These are phyloP conservation scores for Acanthamoeba culbertsoni DNA, from an alignment of 208 protist genomes.

Conservation along the genomic window DNA sequence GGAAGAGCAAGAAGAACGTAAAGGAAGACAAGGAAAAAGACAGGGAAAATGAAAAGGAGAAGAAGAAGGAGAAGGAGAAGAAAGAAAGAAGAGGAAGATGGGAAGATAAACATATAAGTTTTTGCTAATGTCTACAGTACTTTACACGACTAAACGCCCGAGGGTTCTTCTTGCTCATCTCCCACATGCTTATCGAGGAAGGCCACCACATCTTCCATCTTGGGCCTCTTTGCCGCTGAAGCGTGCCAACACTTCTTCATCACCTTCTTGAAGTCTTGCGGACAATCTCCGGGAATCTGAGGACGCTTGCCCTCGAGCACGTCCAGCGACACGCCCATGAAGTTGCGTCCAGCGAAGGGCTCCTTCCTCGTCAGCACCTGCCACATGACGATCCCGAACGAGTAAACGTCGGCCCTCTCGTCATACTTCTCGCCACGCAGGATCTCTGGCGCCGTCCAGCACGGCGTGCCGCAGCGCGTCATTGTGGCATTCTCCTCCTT, in stretches of 20 bases:
- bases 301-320: conserved; percentile 34
- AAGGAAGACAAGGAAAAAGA: too few relatives aligned
- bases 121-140: too few relatives aligned
- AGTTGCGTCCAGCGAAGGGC: conserved; percentile 16
- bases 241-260: conserved; percentile 59
- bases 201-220: not conserved
- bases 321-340: conserved; percentile 31
- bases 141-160: too few relatives aligned
- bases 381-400: conserved; percentile 35
- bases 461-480: conserved; percentile 52
- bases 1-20: too few relatives aligned
- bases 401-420: conserved; percentile 1
- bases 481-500: conserved; percentile 60
- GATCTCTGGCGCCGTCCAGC: conserved; percentile 43
- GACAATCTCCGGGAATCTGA: not conserved
- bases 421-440: not conserved
- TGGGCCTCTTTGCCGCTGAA: not conserved
- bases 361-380: conserved; percentile 10
- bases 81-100: too few relatives aligned
- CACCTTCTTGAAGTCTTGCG: not conserved
- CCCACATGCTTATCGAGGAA: not conserved
- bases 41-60: too few relatives aligned
- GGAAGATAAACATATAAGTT: too few relatives aligned
- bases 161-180: not conserved
- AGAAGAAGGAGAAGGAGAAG: too few relatives aligned